These are phyloP conservation scores for Solanum lycopersicoides DNA, from an alignment of 257 asterid genomes.

Conservation along the genomic window DNA sequence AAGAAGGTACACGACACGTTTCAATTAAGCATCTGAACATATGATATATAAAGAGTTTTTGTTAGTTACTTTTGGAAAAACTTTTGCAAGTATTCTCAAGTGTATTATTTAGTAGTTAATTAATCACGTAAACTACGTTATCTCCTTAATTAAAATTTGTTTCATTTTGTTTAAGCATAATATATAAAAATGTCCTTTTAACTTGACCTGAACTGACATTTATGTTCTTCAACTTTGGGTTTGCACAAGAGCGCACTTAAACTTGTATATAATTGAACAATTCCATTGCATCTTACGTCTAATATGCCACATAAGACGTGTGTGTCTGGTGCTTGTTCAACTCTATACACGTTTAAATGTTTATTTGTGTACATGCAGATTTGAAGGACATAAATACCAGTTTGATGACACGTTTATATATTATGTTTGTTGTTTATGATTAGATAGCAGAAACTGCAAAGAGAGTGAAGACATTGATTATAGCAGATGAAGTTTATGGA, in stretches of 20 bases:
- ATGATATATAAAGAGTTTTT: no score
- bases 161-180: not conserved
- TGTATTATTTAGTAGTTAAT: no score
- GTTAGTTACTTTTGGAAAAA: not conserved
- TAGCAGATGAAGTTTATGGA: slow-evolving; percentile 86
- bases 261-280: no score
- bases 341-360: not conserved
- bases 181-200: no score
- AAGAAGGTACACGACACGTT: slow-evolving; percentile 24
- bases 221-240: not conserved
- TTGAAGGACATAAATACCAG: not conserved
- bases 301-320: not conserved
- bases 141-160: no score
- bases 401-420: not conserved
- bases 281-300: not conserved
- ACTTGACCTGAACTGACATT: no score
- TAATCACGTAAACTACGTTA: not conserved
- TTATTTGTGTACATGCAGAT: not conserved
- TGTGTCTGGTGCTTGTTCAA: not conserved
- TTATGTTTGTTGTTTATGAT: not conserved
- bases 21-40: not conserved
- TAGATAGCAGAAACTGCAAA: slow-evolving; percentile 75
- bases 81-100: not conserved
- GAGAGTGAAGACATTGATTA: slow-evolving; percentile 43
- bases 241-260: no score